Evolutionary conservation across 495 filamentous ascomycete species (phyloP).

Genomic region (Penicillium robsamsonii): DNA sequence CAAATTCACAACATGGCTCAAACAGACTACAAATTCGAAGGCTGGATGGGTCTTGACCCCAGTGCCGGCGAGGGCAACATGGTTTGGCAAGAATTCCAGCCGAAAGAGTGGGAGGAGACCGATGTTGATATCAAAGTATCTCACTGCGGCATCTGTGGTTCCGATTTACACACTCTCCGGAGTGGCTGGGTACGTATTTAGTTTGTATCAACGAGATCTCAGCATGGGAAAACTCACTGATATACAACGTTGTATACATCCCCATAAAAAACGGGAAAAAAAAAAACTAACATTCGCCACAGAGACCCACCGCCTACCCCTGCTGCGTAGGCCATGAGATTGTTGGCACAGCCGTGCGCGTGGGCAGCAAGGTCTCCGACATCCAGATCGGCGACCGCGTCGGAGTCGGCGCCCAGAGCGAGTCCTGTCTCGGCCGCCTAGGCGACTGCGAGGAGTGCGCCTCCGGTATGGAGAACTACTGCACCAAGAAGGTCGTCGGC

Average conservation of each 20-base stretch:
- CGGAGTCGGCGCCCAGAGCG: slow-evolving; percentile 80
- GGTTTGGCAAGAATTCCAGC: slow-evolving; percentile 71
- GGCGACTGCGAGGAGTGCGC: slow-evolving; percentile 70
- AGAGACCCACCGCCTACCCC: slow-evolving; percentile 61
- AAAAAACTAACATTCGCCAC: slow-evolving; percentile 8
- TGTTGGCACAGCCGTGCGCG: slow-evolving; percentile 70
- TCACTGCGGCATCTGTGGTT: slow-evolving; percentile 47
- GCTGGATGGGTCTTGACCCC: slow-evolving; percentile 72
- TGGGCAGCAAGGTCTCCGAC: slow-evolving; percentile 62
- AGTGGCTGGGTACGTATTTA: slow-evolving; percentile 61
- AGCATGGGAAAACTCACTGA: not conserved
- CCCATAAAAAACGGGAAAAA: not conserved
- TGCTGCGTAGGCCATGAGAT: slow-evolving; percentile 83
- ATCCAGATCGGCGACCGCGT: slow-evolving; percentile 84
- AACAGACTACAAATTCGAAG: slow-evolving; percentile 67
- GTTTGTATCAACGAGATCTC: not conserved
- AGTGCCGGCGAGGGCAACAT: slow-evolving; percentile 69
- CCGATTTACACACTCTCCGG: slow-evolving; percentile 71
- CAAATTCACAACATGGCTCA: slow-evolving; percentile 26
- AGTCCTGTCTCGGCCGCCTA: slow-evolving; percentile 60
- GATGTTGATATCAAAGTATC: slow-evolving; percentile 59
- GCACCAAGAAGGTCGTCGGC: slow-evolving; percentile 53
- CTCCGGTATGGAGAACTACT: slow-evolving; percentile 64
- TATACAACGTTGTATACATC: not conserved
- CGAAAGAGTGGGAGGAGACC: slow-evolving; percentile 77